Evolutionary conservation across 1,139 yeast genomes (phyloP).

Genomic region (Blastobotrys proliferans): DNA sequence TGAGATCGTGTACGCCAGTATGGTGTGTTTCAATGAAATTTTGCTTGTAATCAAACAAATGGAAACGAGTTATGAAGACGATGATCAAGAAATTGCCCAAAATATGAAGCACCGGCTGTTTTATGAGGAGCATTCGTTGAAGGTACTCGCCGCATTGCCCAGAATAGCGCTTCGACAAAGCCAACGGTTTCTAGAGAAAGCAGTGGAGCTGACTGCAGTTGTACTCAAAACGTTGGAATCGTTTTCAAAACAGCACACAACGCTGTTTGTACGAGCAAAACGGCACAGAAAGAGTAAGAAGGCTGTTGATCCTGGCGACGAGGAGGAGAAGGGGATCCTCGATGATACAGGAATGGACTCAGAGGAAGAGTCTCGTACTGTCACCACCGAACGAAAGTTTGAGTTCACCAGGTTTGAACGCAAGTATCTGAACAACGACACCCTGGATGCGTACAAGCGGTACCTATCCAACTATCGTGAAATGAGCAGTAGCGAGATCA

Average conservation of each 20-base stretch:
- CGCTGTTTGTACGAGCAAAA: slow-evolving; percentile 51
- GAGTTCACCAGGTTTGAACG: slow-evolving; percentile 43
- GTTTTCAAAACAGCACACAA: slow-evolving; percentile 59
- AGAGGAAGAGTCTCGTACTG: slow-evolving; percentile 32
- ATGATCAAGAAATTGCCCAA: slow-evolving; percentile 47
- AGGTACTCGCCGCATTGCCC: slow-evolving; percentile 56
- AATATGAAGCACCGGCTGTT: slow-evolving; percentile 55
- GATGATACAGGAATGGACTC: slow-evolving; percentile 40
- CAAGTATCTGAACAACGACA: slow-evolving; percentile 39
- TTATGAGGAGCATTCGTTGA: slow-evolving; percentile 60
- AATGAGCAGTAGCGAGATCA: slow-evolving; percentile 53
- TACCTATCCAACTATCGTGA: slow-evolving; percentile 57
- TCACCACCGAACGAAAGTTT: slow-evolving; percentile 49
- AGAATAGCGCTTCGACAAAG: slow-evolving; percentile 64
- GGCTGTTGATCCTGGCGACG: slow-evolving; percentile 37
- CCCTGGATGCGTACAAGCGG: slow-evolving; percentile 50
- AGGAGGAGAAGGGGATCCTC: slow-evolving; percentile 39
- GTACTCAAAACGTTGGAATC: slow-evolving; percentile 65
- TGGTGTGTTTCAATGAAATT: slow-evolving; percentile 66
- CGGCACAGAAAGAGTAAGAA: slow-evolving; percentile 32
- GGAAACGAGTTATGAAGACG: slow-evolving; percentile 38
- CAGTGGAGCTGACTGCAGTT: slow-evolving; percentile 64
- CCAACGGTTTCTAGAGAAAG: slow-evolving; percentile 55
- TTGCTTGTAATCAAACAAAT: slow-evolving; percentile 52
- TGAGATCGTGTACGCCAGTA: slow-evolving; percentile 55